Base-by-base conservation (phyloP, 768 basidiomycete genomes). In the Paxillus ammoniavirescens region DNA sequence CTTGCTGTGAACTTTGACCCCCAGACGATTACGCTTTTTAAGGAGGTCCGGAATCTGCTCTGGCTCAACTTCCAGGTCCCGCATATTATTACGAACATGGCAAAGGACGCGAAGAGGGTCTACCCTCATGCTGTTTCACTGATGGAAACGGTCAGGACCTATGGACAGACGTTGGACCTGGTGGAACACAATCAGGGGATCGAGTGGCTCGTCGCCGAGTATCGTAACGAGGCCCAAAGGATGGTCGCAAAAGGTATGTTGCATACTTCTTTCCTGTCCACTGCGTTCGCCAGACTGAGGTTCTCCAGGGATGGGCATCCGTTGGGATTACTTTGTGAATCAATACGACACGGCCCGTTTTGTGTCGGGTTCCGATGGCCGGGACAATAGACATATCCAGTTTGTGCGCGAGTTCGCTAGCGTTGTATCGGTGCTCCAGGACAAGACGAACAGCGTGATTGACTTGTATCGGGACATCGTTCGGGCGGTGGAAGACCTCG, bases 101-200 rank as follows among this genome's bases (percentile, higher is more conserved):
- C 97, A 35, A 99, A 98, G 76, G 96, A 99, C 61, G 97, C 97
- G 55, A 98, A 97, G 77, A 77, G 93, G 61, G 95, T 98, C 55
- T 99, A 99, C 68, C 95, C 95, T 0, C 94, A 98, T 75, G 97
- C 97, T 2, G 96, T 98, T 60, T 93, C 91, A 64, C 72, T 93
- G 70, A 98, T 98, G 96, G 97, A 99, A 77, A 96, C 94, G 0
- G 93, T 98, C n/a, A 77, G 95, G 68, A 98, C 93, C 28, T 98
- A 99, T 72, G 89, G 90, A 17, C 97, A 99, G 75, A 97, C 93
- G 0, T 73, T 97, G 67, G 92, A 93, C 67, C 73, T 98, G 62
- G 87, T 98, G 61, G 89, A 97, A 67, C 80, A 79, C 41, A 92
- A 98, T 68, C 87, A 88, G 70, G 93, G 87, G 3, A 94, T 98